Evolutionary conservation across 2,329 filamentous ascomycete species (phyloP), one percentile per base, ranked within the genome.

Genomic region (Ceratocystis destructans): DNA sequence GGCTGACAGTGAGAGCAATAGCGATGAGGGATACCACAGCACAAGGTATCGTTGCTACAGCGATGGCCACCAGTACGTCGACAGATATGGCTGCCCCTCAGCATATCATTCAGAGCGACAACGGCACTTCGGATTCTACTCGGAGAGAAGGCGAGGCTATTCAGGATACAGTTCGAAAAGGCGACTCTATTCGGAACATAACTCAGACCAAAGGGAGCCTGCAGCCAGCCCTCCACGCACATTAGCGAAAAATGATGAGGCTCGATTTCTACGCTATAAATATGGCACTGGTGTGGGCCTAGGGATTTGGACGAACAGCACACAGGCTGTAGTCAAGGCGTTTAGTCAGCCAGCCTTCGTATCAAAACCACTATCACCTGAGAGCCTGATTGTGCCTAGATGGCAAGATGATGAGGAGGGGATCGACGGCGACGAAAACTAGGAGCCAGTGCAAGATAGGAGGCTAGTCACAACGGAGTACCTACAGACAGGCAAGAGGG

Each of bases 271-370:
- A 5, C 41, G 61, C 31, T 41, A 57, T 22, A 55, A 37, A 37
- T 66, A 66, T 33, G 57, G 41, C 12, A 48, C 61, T 59, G 59
- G 65, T 25, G 53, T 59, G 12, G 53, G 53, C 17, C 48, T 62
- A 25, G 65, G 65, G 5, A 62, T 66, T 28, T 62, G 61, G 17
- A 61, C 28, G 10, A 55, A 59, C 33, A 59, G 28, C 2, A 50
- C 57, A n/a, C 41, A 31, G 46, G 53, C 61, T 33, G 50, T 62
- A 28, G 37, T 22, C n/a, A 53, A 53, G 45, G 33, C 37, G 4
- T 55, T 45, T 63, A 48, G 65, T 10, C 46, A 53, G 48, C 28
- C 53, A 15, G 59, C 44, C 2, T 53, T 62, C 31, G 33, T 17
- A 17, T 31, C 31, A 12, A 41, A n/a, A 22, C 45, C 45, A 7